Evolutionary conservation across 805 yeast genomes (phyloP).

Genomic region (Yamadazyma laniorum): DNA sequence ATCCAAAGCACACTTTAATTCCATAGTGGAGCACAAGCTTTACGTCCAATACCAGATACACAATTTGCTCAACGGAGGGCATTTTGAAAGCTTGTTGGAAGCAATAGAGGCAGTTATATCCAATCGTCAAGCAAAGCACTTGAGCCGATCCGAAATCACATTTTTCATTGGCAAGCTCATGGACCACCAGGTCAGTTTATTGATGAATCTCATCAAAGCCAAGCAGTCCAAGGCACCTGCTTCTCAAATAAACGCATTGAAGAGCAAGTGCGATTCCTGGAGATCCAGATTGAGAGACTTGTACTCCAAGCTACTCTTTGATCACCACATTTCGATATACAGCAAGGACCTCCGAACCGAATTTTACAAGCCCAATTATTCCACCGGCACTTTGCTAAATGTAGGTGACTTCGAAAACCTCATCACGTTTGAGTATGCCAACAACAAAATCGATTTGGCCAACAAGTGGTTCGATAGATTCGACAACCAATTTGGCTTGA

Average conservation of each 20-base stretch:
- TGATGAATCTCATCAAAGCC: conserved; percentile 13
- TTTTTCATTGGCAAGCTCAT: conserved; percentile 19
- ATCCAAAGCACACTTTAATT: conserved; percentile 14
- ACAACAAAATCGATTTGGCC: conserved; percentile 40
- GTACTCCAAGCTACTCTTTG: conserved; percentile 24
- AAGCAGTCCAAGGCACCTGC: conserved; percentile 3
- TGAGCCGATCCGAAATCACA: conserved; percentile 20
- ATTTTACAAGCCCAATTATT: conserved; percentile 1
- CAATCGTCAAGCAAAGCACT: conserved; percentile 4
- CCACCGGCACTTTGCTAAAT: conserved; percentile 8
- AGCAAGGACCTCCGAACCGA: conserved; percentile 14
- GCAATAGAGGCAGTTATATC: conserved; percentile 11
- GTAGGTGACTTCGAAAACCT: conserved; percentile 38
- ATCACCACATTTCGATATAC: conserved; percentile 20
- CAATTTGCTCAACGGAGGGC: conserved; percentile 14
- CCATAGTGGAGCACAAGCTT: conserved; percentile 10
- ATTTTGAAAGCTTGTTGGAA: conserved; percentile 16
- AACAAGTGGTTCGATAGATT: conserved; percentile 38
- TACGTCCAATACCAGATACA: conserved; percentile 16
- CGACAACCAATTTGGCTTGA: conserved; percentile 21
- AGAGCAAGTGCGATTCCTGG: conserved; percentile 14
- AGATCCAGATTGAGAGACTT: conserved; percentile 21
- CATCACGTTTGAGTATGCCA: conserved; percentile 32
- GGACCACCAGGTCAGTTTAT: conserved; percentile 17
- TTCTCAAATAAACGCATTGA: conserved; percentile 4